Percentiles rank a stretch among this genome's conserved stretches.
Evolutionary conservation across 2,329 filamentous ascomycete genomes (phyloP).

Genomic region (Atkinsonella hypoxylon): DNA sequence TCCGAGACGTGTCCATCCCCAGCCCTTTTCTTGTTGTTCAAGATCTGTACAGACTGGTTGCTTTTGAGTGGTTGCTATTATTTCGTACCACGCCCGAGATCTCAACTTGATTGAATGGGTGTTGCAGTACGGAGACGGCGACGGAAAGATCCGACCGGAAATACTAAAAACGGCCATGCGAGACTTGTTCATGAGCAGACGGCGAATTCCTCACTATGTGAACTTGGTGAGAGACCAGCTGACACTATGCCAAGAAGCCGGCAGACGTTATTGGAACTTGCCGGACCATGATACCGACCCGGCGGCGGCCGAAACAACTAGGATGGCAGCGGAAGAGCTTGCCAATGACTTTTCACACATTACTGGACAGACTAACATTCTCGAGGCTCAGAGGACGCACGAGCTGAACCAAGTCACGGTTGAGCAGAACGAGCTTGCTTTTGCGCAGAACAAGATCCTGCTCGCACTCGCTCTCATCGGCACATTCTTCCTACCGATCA

Average conservation of each 20-base stretch:
- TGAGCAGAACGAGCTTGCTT: slow-evolving; percentile 1
- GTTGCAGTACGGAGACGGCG: slow-evolving; percentile 5
- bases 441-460: slow-evolving; percentile 7
- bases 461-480: slow-evolving; percentile 6
- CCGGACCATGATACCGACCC: not conserved
- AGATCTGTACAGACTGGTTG: slow-evolving; percentile 1
- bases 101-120: slow-evolving; percentile 9
- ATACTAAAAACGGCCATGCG: slow-evolving; percentile 7
- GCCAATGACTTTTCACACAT: slow-evolving; percentile 2
- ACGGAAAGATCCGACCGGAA: not conserved
- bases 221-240: slow-evolving; percentile 2
- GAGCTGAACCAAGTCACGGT: slow-evolving; percentile 1
- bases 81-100: slow-evolving; percentile 6
- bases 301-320: not conserved
- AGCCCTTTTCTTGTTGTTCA: not conserved
- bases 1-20: not conserved
- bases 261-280: slow-evolving; percentile 5
- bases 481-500: slow-evolving; percentile 7
- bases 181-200: slow-evolving; percentile 6
- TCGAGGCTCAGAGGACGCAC: slow-evolving; percentile 7
- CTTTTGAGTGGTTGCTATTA: slow-evolving; percentile 6
- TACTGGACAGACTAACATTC: slow-evolving; percentile 7
- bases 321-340: not conserved
- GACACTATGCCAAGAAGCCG: not conserved
- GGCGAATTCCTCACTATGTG: slow-evolving; percentile 5